Percentiles rank a stretch among this genome's conserved stretches.
Evolutionary conservation across 2,329 filamentous ascomycete species (phyloP).

Genomic region (Capronia americana): DNA sequence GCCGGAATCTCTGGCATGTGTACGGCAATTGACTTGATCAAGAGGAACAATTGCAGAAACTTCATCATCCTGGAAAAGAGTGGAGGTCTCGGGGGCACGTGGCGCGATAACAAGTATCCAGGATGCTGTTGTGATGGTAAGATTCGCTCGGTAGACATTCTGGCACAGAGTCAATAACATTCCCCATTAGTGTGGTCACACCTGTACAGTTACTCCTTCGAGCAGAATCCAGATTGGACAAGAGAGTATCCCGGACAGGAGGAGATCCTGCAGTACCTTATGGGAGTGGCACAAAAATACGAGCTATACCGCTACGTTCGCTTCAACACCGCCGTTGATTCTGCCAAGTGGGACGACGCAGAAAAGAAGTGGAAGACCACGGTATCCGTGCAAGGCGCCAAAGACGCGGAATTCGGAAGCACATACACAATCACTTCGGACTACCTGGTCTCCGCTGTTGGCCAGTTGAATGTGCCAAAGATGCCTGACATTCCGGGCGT

Average conservation of each 20-base stretch:
- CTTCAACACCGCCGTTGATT: slow-evolving; percentile 63
- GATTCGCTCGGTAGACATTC: not conserved
- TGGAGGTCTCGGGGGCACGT: slow-evolving; percentile 52
- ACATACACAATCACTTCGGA: slow-evolving; percentile 62
- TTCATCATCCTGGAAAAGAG: slow-evolving; percentile 65
- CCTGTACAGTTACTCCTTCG: slow-evolving; percentile 67
- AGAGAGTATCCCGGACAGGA: slow-evolving; percentile 65
- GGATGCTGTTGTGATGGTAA: slow-evolving; percentile 57
- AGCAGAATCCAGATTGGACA: slow-evolving; percentile 65
- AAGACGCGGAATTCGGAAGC: slow-evolving; percentile 61
- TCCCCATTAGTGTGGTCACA: slow-evolving; percentile 54
- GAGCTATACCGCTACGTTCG: slow-evolving; percentile 62
- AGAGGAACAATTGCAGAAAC: slow-evolving; percentile 53
- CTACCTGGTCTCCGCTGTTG: slow-evolving; percentile 64
- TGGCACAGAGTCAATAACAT: not conserved
- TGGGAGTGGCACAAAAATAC: slow-evolving; percentile 43
- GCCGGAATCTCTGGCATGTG: slow-evolving; percentile 58
- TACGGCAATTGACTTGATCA: slow-evolving; percentile 59
- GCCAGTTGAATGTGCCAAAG: slow-evolving; percentile 63
- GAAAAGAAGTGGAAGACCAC: slow-evolving; percentile 50
- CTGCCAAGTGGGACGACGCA: slow-evolving; percentile 63
- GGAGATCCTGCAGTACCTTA: slow-evolving; percentile 63
- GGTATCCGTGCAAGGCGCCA: slow-evolving; percentile 56
- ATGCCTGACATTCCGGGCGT: slow-evolving; percentile 44
- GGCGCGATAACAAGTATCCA: slow-evolving; percentile 50